Percentiles rank a stretch among this genome's conserved stretches.
These are phyloP conservation scores for Drosera spatulata DNA, from an alignment of 179 eudicot genomes.

Conservation along the genomic window DNA sequence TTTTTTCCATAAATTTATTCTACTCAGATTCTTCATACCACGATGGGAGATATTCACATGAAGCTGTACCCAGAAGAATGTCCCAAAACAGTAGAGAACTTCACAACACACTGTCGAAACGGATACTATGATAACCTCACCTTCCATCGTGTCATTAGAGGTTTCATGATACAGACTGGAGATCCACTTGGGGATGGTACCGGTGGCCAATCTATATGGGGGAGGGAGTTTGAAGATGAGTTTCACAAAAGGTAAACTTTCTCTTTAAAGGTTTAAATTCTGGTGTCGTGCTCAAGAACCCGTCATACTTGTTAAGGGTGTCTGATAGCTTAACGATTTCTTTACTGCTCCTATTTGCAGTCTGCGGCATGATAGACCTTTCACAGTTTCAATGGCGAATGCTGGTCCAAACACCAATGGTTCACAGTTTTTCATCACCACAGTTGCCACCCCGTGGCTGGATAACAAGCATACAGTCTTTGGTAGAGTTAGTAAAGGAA, in stretches of 20 bases:
- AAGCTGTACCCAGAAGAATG: slow-evolving; percentile 99
- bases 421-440: slow-evolving; percentile 45
- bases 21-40: slow-evolving; percentile 71
- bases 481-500: slow-evolving; percentile 91
- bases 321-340: background rate
- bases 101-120: slow-evolving; percentile 93
- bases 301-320: no score
- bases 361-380: slow-evolving; percentile 95
- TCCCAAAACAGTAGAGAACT: slow-evolving; percentile 98
- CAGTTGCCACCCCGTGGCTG: slow-evolving; percentile 96
- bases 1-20: background rate
- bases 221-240: slow-evolving; percentile 96
- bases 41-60: slow-evolving; percentile 92
- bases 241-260: slow-evolving; percentile 79
- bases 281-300: no score
- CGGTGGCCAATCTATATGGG: slow-evolving; percentile 99
- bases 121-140: slow-evolving; percentile 96
- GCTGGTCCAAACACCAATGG: slow-evolving; percentile 44
- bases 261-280: background rate
- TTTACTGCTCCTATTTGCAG: slow-evolving; percentile 30
- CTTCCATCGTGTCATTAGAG: slow-evolving; percentile 94
- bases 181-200: slow-evolving; percentile 99
- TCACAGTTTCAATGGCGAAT: slow-evolving; percentile 73
- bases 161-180: slow-evolving; percentile 98
- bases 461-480: slow-evolving; percentile 97